Evolutionary conservation across 2,329 filamentous ascomycete genomes (phyloP), one percentile per base, ranked within the genome.

Genomic region (Thermomyces lanuginosus): DNA sequence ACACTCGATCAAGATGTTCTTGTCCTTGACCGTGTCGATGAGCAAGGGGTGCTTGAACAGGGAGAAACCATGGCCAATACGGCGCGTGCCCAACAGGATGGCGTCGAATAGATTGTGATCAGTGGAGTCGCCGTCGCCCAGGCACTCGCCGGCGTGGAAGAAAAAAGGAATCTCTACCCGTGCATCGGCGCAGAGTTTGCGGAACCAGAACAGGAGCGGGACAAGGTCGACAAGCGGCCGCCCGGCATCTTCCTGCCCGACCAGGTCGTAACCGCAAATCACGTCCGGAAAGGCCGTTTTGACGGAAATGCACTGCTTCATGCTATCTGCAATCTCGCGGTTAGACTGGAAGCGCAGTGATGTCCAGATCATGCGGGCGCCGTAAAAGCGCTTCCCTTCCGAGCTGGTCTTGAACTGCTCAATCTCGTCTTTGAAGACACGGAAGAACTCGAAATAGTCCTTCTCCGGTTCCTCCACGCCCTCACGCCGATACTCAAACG

Each of bases 191-290:
- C 83, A 93, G 41, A 76, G 70, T 51, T 86, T 84, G 37, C 75
- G 74, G 64, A 95, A 93, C 82, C 82, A 93, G 52, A 93, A 86
- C 0, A 95, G 60, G 43, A 92, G 72, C 0, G 84, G 83, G 0
- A 86, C 65, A 3, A 92, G 57, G 38, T 89, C 78, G 16, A 66
- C 63, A 14, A 93, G 66, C 0, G 82, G 66, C 8, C 79, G 69
- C 1, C 83, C 84, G 1, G 65, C 50, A 44, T 91, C 79, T 58
- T 93, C 86, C 50, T 86, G 78, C 0, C 82, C 84, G 4, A 92
- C 83, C 6, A 93, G 57, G 51, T 95, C 86, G 52, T 82, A 93
- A 7, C 86, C 86, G 14, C 77, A 73, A 40, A 93, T 71, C 5
- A 91, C 62, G 26, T 83, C 63, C 0, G 86, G 81, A 46, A 76